A percentile compares a stretch with the other conserved stretches of the same genome.
Conservation (phyloP, 805 yeast genomes). For the Kazachstania bromeliacearum region DNA sequence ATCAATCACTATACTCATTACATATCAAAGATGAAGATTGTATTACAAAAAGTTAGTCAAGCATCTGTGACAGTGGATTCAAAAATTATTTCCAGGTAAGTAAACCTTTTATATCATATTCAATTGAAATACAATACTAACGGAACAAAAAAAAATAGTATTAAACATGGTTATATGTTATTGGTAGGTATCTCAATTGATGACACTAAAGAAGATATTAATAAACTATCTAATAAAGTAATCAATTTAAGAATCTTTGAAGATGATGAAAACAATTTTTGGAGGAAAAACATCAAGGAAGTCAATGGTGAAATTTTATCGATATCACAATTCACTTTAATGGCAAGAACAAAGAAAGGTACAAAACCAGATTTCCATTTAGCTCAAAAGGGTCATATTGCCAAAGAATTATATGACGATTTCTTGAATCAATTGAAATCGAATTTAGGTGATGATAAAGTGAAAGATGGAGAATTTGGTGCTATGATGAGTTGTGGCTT, state of each 20-base stretch:
- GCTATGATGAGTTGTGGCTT: conserved; percentile 94
- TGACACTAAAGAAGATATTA: conserved; percentile 69
- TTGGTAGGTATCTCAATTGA: conserved; percentile 76
- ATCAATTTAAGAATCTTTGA: conserved; percentile 65
- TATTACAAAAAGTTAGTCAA: conserved; percentile 77
- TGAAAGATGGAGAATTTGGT: conserved; percentile 85
- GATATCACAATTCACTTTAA: conserved; percentile 87
- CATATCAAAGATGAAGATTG: conserved; percentile 72
- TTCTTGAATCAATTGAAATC: conserved; percentile 41
- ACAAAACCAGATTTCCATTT: conserved; percentile 90
- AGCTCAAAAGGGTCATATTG: conserved; percentile 74
- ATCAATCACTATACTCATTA: no score
- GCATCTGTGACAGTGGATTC: conserved; percentile 85
- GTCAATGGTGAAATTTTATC: conserved; percentile 65
- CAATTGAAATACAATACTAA: neutral
- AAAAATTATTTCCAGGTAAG: conserved; percentile 53
- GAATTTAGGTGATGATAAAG: conserved; percentile 54
- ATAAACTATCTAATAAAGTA: conserved; percentile 58
- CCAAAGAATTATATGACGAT: conserved; percentile 35
- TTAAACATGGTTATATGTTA: conserved; percentile 64
- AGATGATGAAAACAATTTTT: conserved; percentile 54
- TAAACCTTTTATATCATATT: no score
- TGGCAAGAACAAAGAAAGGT: conserved; percentile 81
- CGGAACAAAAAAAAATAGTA: conserved; percentile 30
- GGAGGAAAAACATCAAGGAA: conserved; percentile 67